These are phyloP conservation scores for Aechmea fasciata DNA, from an alignment of 176 grass and related monocot genomes.

Conservation along the genomic window DNA sequence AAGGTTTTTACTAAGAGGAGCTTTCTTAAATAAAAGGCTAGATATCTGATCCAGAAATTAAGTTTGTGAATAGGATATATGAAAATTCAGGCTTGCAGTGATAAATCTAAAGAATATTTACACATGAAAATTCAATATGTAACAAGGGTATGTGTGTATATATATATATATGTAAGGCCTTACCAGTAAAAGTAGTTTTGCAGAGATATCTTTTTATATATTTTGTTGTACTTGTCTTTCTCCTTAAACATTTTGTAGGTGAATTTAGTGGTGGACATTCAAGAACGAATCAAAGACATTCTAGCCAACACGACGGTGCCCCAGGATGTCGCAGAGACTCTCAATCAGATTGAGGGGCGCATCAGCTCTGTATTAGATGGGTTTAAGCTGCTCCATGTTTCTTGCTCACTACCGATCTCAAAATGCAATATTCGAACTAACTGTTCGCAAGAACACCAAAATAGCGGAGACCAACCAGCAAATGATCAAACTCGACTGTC, in stretches of 20 bases:
- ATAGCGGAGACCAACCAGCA: not conserved
- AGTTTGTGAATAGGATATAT: too few relatives aligned
- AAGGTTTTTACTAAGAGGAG: too few relatives aligned
- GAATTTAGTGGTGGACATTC: constrained; percentile 1
- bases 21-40: too few relatives aligned
- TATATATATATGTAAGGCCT: too few relatives aligned
- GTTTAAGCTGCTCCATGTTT: not conserved
- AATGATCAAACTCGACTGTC: not conserved
- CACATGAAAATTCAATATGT: too few relatives aligned
- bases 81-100: too few relatives aligned
- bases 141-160: too few relatives aligned
- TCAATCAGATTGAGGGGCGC: not conserved
- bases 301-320: not conserved
- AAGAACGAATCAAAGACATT: constrained; percentile 3
- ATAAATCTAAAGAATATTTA: too few relatives aligned
- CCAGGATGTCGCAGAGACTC: not conserved
- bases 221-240: not conserved
- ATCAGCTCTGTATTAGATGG: constrained; percentile 3
- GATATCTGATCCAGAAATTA: too few relatives aligned
- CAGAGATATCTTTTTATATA: not conserved
- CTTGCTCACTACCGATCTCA: not conserved
- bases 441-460: not conserved
- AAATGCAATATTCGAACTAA: not conserved
- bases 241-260: not conserved
- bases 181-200: too few relatives aligned